Evolutionary conservation across 2,329 filamentous ascomycete species (phyloP), one percentile per base, ranked within the genome.

Genomic region (Byssothecium circinans): DNA sequence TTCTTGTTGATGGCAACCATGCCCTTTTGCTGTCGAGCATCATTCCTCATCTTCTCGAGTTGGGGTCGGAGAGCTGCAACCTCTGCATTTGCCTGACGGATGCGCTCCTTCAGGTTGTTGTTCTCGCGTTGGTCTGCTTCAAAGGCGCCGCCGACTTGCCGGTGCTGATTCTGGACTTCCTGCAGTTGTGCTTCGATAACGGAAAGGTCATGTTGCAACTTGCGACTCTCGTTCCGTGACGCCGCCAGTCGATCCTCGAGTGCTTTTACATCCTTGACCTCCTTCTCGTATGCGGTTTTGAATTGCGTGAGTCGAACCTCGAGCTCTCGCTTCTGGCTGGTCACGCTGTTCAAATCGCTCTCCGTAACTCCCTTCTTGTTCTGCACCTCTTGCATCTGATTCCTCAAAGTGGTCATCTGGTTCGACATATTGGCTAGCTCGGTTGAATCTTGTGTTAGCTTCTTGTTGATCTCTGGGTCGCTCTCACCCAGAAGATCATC

Each of bases 1-100:
- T 99, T 99, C 79, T 95, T 97, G 75, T 96, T 96, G 75, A 99
- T 99, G 35, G 94, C 91, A 23, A 95, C 92, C 56, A 97, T 79
- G 15, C 94, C 94, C 75, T 95, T 97, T 67, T 97, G 91, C 70
- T 97, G 94, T 34, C 94, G 85, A 20, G 91, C 91, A 60, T 96
- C 91, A 11, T 87, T 89, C 69, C 88, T 91, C 61, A 95, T 80
- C 77, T 96, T 97, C 69, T 99, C 94, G 43, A 99, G 84, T 57
- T 92, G 86, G 25, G 91, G 91, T 70, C 91, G 95, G 33, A 97
- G 76, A 70, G 91, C 86, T 15, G 83, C 80, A 59, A 96, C 86
- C 70, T 95, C 90, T 11, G 83, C 80, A 64, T 96, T 99, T 34
- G 90, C 81, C 43, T 85, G 81, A 25, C 87, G 84, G 57, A 99